Percentiles rank a stretch among this genome's conserved stretches.
phyloP scores from a whole-genome alignment of 1,284 basidiomycete genomes.

The Pholiota adiposa region DNA sequence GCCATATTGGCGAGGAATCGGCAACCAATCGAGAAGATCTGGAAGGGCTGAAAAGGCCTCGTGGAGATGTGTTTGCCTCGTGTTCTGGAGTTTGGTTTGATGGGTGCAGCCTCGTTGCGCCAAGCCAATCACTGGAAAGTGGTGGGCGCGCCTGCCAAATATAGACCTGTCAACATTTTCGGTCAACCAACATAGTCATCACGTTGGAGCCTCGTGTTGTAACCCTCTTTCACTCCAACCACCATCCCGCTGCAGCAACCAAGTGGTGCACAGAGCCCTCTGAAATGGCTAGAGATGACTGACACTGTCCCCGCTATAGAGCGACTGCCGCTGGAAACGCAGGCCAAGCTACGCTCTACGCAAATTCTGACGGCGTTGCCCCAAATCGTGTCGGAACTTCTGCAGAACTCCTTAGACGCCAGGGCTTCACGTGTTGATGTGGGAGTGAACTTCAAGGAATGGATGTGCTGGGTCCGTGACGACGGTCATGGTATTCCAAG shows the following conservation, averaged over 20 bases:
- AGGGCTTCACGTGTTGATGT: conserved; percentile 63
- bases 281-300: conserved; percentile 24
- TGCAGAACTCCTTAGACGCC: conserved; percentile 86
- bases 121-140: conserved; percentile 7
- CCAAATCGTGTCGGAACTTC: conserved; percentile 79
- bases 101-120: conserved; percentile 17
- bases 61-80: conserved; percentile 6
- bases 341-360: conserved; percentile 75
- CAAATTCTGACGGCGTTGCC: conserved; percentile 83
- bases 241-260: neutral
- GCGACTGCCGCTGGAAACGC: conserved; percentile 55
- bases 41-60: neutral
- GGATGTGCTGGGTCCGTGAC: conserved; percentile 84
- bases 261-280: neutral
- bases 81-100: conserved; percentile 16
- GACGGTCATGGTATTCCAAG: conserved; percentile 77
- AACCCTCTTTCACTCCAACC: neutral
- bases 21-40: conserved; percentile 5
- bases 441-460: conserved; percentile 68
- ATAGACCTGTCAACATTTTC: conserved; percentile 14
- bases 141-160: conserved; percentile 14
- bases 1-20: neutral
- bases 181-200: conserved; percentile 1
- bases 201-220: conserved; percentile 9
- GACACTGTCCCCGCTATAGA: conserved; percentile 32